Evolutionary conservation across 2,329 filamentous ascomycete genomes (phyloP), one percentile per base, ranked within the genome.

Genomic region (Alternaria sp.): DNA sequence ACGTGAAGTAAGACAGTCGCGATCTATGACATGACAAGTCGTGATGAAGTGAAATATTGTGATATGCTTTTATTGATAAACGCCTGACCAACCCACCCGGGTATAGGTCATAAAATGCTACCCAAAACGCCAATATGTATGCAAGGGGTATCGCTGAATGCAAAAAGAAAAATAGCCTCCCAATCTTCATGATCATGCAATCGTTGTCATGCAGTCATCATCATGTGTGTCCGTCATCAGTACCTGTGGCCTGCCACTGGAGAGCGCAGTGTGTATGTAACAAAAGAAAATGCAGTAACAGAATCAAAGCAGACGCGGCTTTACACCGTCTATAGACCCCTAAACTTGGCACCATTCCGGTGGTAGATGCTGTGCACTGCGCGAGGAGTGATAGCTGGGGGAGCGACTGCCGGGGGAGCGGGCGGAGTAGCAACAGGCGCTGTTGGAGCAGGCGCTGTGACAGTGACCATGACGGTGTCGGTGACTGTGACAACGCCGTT

Each of bases 331-430:
- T 58, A 71, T 60, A 66, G 59, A 57, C 68, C 61, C 2, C 73
- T 68, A 54, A 75, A 75, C 63, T 75, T 76, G 61, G 70, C 71
- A 50, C 72, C 67, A 41, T 71, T 68, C 54, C 47, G 57, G 55
- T 65, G 58, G 20, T 57, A 46, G 30, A 64, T 63, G 55, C 30
- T 64, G 43, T 56, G 61, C 11, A 46, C 43, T 26, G 56, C 50
- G 30, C 49, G 54, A 14, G 57, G 28, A 25, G 50, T 56, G 49
- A 57, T 11, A 33, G 56, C 58, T 18, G 56, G 55, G 6, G 57
- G 59, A 26, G 46, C 33, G 44, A 55, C 8, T 33, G 56, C 58
- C 14, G 56, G 55, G 18, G 57, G 59, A 26, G 46, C 43, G 11
- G 61, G 57, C 14, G 55, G 50, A 21, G 55, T 62, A 14, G 56